Percentiles rank a stretch among this genome's conserved stretches.
Conservation (phyloP, 2,329 filamentous ascomycete genomes). For the Pseudogymnoascus sp. region DNA sequence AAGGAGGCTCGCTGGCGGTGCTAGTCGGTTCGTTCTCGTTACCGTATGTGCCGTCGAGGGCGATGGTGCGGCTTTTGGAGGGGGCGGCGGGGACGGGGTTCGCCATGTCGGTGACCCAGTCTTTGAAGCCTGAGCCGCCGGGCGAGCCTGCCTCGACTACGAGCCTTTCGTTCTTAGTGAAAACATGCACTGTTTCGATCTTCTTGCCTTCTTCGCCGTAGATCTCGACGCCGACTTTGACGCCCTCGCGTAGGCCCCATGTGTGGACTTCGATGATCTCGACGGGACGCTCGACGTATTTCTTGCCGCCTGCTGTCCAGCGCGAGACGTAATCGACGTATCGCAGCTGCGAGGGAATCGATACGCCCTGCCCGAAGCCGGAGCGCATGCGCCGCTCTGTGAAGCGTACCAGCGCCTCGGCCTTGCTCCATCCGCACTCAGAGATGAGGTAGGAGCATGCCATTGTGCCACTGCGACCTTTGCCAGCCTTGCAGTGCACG, state of each 20-base stretch:
- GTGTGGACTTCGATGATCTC: conserved; percentile 85
- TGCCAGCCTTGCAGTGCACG: conserved; percentile 95
- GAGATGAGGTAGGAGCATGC: conserved; percentile 84
- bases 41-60: conserved; percentile 11
- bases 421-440: conserved; percentile 63
- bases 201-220: conserved; percentile 82
- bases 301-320: conserved; percentile 67
- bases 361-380: conserved; percentile 80
- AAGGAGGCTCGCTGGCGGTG: neutral
- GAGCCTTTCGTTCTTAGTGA: conserved; percentile 61
- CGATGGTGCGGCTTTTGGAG: neutral
- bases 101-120: conserved; percentile 47
- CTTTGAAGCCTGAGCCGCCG: conserved; percentile 39
- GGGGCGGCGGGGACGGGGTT: conserved; percentile 13
- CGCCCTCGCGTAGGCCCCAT: conserved; percentile 79
- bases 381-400: conserved; percentile 84
- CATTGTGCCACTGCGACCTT: conserved; percentile 83
- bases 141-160: conserved; percentile 52
- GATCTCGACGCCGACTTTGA: conserved; percentile 78
- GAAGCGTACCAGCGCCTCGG: conserved; percentile 56
- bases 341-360: conserved; percentile 83
- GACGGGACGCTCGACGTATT: conserved; percentile 72
- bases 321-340: conserved; percentile 84
- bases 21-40: neutral
- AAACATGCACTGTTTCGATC: conserved; percentile 77